Conservation (phyloP, 306 rosid species). For the Glycine tomentella region DNA sequence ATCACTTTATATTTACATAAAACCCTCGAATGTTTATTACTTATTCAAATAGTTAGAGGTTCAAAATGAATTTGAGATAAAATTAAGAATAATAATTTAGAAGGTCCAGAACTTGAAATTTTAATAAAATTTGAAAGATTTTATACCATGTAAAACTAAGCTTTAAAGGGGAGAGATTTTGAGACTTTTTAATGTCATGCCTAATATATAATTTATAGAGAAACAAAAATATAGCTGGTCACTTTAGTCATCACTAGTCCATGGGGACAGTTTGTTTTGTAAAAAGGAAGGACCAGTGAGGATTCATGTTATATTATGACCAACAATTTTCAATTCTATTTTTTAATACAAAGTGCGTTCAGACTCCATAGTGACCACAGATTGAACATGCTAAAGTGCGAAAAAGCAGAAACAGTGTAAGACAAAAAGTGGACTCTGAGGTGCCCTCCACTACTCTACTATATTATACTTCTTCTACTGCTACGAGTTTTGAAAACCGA, state of each 20-base stretch:
- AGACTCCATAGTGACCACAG: slow-evolving; percentile 10
- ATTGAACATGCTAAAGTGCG: slow-evolving; percentile 25
- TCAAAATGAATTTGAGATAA: not conserved
- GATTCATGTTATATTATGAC: not conserved
- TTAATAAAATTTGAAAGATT: not conserved
- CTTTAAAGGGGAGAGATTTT: no score
- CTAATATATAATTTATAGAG: not conserved
- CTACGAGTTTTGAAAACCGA: not conserved
- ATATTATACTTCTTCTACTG: not conserved
- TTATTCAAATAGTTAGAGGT: not conserved
- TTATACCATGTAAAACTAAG: no score
- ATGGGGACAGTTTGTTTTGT: not conserved
- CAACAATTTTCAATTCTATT: not conserved
- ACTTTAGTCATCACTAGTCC: slow-evolving; percentile 10
- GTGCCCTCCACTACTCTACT: slow-evolving; percentile 50
- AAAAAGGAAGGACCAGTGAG: not conserved
- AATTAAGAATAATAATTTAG: no score
- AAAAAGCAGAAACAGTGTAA: slow-evolving; percentile 37
- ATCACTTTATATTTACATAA: no score
- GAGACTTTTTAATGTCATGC: not conserved
- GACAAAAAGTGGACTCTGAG: slow-evolving; percentile 42
- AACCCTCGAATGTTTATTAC: not conserved
- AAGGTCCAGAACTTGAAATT: not conserved
- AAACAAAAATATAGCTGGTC: slow-evolving; percentile 11
- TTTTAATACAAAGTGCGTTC: slow-evolving; percentile 34